Base-by-base conservation (phyloP, 768 basidiomycete species). In the Lactifluus piperatus region DNA sequence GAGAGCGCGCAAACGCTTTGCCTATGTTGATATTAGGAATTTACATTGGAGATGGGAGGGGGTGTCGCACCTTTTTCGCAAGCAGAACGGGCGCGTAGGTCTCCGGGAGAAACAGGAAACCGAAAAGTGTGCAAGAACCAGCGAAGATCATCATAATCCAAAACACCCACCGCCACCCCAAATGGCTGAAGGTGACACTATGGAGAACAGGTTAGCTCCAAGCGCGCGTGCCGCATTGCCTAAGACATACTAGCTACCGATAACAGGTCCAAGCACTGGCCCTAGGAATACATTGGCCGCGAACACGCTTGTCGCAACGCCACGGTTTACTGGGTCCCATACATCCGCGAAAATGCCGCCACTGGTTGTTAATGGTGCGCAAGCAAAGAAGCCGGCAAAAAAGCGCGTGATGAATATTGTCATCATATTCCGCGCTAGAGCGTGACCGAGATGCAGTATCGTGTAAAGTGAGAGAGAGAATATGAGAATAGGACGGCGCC, bases 1-100 rank as follows among this genome's bases (percentile, higher is more conserved):
- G 22, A 72, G 73, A 67, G 76, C 79, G 14, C 81, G 75, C 1
- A 84, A 65, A 14, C 69, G 70, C 53, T 71, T 72, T 1, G 79
- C 81, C 74, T 73, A n/a, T 24, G 4, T 18, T 5, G 3, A 29
- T 34, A 24, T 32, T 26, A 43, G 18, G 26, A 22, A 32, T 14
- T 13, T 18, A 18, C n/a, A 34, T 44, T 32, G 34, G 18, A 48
- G 2, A 3, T 8, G 4, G 14, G 7, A n/a, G 8, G 4, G 24
- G 4, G 24, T 13, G 7, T 45, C 16, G 6, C 7, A 30, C 18
- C 58, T 53, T 59, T 54, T 30, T 26, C 20, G 20, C 3, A 59
- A 43, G 39, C 4, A 51, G 44, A 18, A 22, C 24, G 5, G 48
- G 24, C 7, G 30, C 57, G 11, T 46, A 52, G 8, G 39, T 57